These are phyloP conservation scores for Sporothrix pseudoabietina DNA, from an alignment of 2,329 filamentous ascomycete genomes.

Conservation along the genomic window DNA sequence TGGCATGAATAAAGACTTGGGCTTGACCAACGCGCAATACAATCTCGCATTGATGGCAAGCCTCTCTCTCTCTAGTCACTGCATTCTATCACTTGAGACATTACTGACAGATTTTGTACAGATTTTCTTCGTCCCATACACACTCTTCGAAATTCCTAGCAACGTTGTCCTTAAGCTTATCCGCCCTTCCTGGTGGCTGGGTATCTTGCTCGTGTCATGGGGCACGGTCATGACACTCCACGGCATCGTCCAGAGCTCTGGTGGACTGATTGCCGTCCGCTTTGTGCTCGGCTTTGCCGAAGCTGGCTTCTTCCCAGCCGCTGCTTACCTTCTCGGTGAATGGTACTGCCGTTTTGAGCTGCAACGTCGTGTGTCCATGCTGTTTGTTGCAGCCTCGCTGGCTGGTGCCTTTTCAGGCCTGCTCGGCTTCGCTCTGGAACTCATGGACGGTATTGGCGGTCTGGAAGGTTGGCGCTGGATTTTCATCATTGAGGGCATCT, in stretches of 20 bases:
- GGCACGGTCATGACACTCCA: constrained; percentile 56
- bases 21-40: constrained; percentile 63
- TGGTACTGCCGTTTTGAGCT: constrained; percentile 34
- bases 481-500: constrained; percentile 64
- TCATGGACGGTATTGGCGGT: constrained; percentile 41
- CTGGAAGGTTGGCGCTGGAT: constrained; percentile 70
- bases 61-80: not conserved
- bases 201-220: constrained; percentile 68
- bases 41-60: constrained; percentile 52
- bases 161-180: constrained; percentile 67
- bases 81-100: not conserved
- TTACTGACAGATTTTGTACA: not conserved
- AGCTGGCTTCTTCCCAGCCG: constrained; percentile 29
- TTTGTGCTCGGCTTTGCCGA: constrained; percentile 67
- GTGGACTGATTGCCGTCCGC: constrained; percentile 51
- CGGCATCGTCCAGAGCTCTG: constrained; percentile 54
- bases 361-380: constrained; percentile 31
- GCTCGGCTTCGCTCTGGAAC: constrained; percentile 32
- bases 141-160: constrained; percentile 64
- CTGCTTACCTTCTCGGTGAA: constrained; percentile 26
- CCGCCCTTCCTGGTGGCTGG: constrained; percentile 63
- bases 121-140: constrained; percentile 63
- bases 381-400: constrained; percentile 32
- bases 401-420: constrained; percentile 33
- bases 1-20: constrained; percentile 56